phyloP scores from a whole-genome alignment of 2,329 filamentous ascomycete species.

The Lachnellula hyalina region DNA sequence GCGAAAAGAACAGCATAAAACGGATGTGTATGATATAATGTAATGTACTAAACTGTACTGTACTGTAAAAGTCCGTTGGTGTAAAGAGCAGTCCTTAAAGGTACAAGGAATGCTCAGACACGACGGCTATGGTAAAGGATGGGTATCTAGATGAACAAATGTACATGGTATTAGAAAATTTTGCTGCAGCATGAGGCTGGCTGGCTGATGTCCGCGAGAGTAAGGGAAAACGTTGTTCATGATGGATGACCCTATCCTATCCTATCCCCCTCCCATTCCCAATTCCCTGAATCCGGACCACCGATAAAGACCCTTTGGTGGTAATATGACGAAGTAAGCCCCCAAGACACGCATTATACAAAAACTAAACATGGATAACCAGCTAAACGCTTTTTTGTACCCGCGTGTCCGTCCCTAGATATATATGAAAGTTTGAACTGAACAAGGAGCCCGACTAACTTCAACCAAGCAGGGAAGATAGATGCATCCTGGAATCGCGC shows the following conservation, averaged over 20 bases:
- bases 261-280: no score
- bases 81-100: no score
- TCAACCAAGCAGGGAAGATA: slow-evolving; percentile 28
- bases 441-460: background rate
- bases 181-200: background rate
- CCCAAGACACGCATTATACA: background rate
- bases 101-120: no score
- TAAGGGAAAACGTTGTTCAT: slow-evolving; percentile 8
- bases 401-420: background rate
- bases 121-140: no score
- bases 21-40: no score
- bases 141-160: slow-evolving; percentile 13
- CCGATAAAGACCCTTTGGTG: no score
- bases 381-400: background rate
- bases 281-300: no score
- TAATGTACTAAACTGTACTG: no score
- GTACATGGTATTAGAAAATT: slow-evolving; percentile 3
- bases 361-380: background rate
- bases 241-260: background rate
- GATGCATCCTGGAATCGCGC: slow-evolving; percentile 30
- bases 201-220: background rate
- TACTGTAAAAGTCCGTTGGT: no score
- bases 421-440: background rate
- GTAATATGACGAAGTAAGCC: background rate
- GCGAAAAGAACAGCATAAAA: no score